Conservation (phyloP, 2,329 filamentous ascomycete genomes). For the Venturia asperata region DNA sequence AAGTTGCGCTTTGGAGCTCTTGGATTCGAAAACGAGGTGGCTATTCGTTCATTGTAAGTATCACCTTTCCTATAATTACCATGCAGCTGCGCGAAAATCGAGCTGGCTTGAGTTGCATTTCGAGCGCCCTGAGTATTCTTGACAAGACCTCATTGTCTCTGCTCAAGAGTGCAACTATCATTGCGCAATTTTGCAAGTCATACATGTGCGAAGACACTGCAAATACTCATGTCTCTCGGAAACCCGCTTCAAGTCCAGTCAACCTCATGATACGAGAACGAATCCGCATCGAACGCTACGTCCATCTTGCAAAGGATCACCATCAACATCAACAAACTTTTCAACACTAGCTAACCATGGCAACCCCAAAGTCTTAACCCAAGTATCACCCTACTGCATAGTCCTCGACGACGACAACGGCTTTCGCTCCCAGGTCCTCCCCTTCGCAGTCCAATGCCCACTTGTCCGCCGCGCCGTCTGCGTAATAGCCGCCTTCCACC, state of each 20-base stretch:
- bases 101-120: background rate
- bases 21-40: constrained; percentile 29
- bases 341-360: background rate
- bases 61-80: background rate
- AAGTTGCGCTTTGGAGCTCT: constrained; percentile 23
- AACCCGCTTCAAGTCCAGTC: too few relatives aligned
- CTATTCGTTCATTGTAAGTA: constrained; percentile 34
- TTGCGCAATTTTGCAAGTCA: too few relatives aligned
- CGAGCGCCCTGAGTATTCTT: too few relatives aligned
- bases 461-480: constrained; percentile 33
- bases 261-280: too few relatives aligned
- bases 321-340: too few relatives aligned
- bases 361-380: background rate
- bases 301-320: background rate
- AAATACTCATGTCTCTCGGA: too few relatives aligned
- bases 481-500: constrained; percentile 37
- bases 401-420: constrained; percentile 37
- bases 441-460: constrained; percentile 35
- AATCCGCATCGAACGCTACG: background rate
- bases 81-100: background rate
- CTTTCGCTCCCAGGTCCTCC: constrained; percentile 35
- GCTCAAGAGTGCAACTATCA: too few relatives aligned
- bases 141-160: too few relatives aligned
- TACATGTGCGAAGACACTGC: too few relatives aligned
- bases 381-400: constrained; percentile 26